Evolutionary conservation across 2,329 filamentous ascomycete genomes (phyloP).

Genomic region (Calonectria pseudoreteaudii): DNA sequence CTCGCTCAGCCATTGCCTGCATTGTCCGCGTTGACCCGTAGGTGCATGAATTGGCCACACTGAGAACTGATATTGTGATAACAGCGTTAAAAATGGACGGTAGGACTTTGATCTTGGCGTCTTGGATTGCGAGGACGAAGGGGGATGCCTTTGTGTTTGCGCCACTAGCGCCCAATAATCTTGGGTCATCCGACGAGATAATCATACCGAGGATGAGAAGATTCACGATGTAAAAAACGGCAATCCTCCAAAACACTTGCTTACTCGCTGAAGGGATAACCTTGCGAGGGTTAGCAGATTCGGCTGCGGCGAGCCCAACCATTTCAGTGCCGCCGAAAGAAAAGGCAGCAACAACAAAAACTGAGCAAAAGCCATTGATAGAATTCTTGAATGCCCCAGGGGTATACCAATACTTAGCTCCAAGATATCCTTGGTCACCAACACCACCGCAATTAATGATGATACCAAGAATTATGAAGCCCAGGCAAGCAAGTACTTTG

Average conservation of each 20-base stretch:
- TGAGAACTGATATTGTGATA: conserved; percentile 63
- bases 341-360: conserved; percentile 77
- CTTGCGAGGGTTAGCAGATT: conserved; percentile 73
- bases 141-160: conserved; percentile 51
- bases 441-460: conserved; percentile 68
- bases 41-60: conserved; percentile 63
- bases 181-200: conserved; percentile 51
- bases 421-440: conserved; percentile 52
- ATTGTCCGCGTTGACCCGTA: conserved; percentile 66
- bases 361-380: conserved; percentile 75
- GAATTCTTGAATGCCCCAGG: conserved; percentile 71
- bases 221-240: conserved; percentile 59
- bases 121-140: conserved; percentile 60
- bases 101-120: conserved; percentile 58
- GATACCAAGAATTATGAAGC: conserved; percentile 71
- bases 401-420: conserved; percentile 46
- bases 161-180: conserved; percentile 48
- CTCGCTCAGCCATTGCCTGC: conserved; percentile 63
- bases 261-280: conserved; percentile 81
- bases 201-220: conserved; percentile 59
- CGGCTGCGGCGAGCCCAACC: conserved; percentile 75
- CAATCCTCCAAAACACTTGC: conserved; percentile 69
- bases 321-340: conserved; percentile 75
- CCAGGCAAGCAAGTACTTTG: conserved; percentile 65
- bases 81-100: conserved; percentile 64